Evolutionary conservation across 768 basidiomycete genomes (phyloP).

Genomic region (Fomitopsis serialis): DNA sequence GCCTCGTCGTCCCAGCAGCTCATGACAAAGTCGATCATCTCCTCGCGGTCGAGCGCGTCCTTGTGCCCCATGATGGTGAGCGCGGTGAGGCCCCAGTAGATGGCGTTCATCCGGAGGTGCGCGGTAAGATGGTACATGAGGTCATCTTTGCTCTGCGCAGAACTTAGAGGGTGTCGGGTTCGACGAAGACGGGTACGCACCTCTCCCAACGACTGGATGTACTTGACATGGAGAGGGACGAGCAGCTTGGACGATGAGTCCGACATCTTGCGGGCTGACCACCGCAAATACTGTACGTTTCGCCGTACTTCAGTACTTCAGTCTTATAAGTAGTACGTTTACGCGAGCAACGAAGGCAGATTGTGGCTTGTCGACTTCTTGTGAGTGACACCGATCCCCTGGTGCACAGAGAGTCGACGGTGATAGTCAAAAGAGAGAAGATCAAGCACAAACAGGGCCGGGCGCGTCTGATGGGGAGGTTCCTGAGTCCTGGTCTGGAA

Average conservation of each 20-base stretch:
- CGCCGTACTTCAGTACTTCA: too few relatives aligned
- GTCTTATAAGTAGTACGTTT: too few relatives aligned
- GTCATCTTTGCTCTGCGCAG: slow-evolving; percentile 69
- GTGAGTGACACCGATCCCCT: too few relatives aligned
- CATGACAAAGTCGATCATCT: slow-evolving; percentile 86
- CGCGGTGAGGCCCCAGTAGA: slow-evolving; percentile 96
- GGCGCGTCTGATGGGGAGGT: too few relatives aligned
- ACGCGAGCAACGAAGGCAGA: too few relatives aligned
- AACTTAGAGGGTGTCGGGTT: not conserved
- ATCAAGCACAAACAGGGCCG: too few relatives aligned
- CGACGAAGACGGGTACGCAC: slow-evolving; percentile 20
- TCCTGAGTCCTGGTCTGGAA: too few relatives aligned
- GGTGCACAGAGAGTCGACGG: too few relatives aligned
- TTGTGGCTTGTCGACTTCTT: too few relatives aligned
- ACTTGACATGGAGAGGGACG: slow-evolving; percentile 35
- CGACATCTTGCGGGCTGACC: too few relatives aligned
- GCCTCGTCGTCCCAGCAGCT: slow-evolving; percentile 92
- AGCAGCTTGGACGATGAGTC: not conserved
- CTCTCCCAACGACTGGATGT: slow-evolving; percentile 48
- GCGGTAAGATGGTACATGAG: slow-evolving; percentile 86
- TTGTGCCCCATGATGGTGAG: slow-evolving; percentile 72
- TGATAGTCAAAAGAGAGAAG: too few relatives aligned
- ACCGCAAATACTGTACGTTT: too few relatives aligned
- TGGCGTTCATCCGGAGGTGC: slow-evolving; percentile 90
- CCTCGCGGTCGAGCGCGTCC: slow-evolving; percentile 76